These are phyloP conservation scores for Ophiostoma perfectum DNA, from an alignment of 2,329 filamentous ascomycete genomes.

Conservation along the genomic window DNA sequence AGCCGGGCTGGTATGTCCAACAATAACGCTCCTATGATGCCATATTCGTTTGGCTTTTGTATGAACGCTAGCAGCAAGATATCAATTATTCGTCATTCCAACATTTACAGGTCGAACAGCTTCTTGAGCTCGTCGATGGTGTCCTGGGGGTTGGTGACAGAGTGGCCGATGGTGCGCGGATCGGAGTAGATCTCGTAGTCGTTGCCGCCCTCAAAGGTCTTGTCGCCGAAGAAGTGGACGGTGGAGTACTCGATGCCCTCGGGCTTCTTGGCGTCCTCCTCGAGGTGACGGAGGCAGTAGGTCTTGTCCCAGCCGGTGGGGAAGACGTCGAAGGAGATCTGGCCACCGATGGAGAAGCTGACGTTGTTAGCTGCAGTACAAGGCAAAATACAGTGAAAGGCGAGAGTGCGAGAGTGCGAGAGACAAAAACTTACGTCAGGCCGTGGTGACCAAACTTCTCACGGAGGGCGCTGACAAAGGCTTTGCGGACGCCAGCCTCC, in stretches of 20 bases:
- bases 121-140: slow-evolving; percentile 75
- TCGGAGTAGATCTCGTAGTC: slow-evolving; percentile 93
- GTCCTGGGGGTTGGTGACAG: slow-evolving; percentile 74
- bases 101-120: slow-evolving; percentile 57
- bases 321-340: slow-evolving; percentile 98
- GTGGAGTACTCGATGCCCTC: slow-evolving; percentile 73
- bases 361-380: background rate
- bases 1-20: background rate
- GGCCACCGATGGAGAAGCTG: slow-evolving; percentile 81
- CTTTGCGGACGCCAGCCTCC: slow-evolving; percentile 66
- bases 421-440: slow-evolving; percentile 48
- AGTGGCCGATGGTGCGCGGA: slow-evolving; percentile 74
- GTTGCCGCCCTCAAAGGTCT: slow-evolving; percentile 84
- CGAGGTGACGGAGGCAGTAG: slow-evolving; percentile 85
- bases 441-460: slow-evolving; percentile 78
- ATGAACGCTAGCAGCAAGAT: background rate
- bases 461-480: slow-evolving; percentile 69
- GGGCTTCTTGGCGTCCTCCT: slow-evolving; percentile 66
- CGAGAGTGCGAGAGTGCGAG: background rate
- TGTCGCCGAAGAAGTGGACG: slow-evolving; percentile 98
- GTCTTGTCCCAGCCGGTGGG: slow-evolving; percentile 98
- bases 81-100: background rate
- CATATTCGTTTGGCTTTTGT: background rate
- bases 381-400: background rate
- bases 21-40: background rate